phyloP scores from a whole-genome alignment of 2,329 filamentous ascomycete genomes.

The Rhytidhysteron rufulum region DNA sequence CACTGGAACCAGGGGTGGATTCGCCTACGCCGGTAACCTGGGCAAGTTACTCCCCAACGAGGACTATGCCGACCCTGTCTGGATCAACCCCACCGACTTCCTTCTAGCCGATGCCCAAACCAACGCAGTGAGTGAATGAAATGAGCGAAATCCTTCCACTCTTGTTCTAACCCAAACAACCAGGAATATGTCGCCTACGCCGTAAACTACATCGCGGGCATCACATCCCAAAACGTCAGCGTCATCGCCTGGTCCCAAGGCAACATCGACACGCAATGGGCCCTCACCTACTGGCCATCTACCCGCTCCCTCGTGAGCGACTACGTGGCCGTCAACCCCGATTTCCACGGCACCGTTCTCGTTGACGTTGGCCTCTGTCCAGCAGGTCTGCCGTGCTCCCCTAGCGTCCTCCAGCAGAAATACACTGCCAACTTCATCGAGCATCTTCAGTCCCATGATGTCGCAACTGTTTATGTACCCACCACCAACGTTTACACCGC shows the following conservation, averaged over 20 bases:
- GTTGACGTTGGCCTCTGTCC: slow-evolving; percentile 27
- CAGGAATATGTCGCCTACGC: slow-evolving; percentile 56
- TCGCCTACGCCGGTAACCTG: slow-evolving; percentile 46
- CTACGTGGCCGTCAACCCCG: too few relatives aligned
- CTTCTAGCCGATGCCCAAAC: slow-evolving; percentile 48
- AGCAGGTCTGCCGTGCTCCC: slow-evolving; percentile 25
- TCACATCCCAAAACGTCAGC: slow-evolving; percentile 35
- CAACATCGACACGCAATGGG: slow-evolving; percentile 54
- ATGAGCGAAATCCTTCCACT: neutral
- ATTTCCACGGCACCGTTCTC: slow-evolving; percentile 49
- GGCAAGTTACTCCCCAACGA: slow-evolving; percentile 45
- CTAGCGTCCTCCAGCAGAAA: slow-evolving; percentile 47
- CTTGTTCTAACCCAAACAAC: too few relatives aligned
- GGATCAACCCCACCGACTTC: slow-evolving; percentile 52
- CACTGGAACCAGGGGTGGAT: slow-evolving; percentile 48
- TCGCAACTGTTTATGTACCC: slow-evolving; percentile 52
- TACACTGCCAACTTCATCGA: slow-evolving; percentile 43
- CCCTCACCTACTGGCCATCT: slow-evolving; percentile 55
- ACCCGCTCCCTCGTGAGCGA: too few relatives aligned
- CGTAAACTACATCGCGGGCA: slow-evolving; percentile 52
- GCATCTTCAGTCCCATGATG: slow-evolving; percentile 41
- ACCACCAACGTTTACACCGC: slow-evolving; percentile 53
- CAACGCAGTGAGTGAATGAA: slow-evolving; percentile 31
- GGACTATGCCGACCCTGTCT: slow-evolving; percentile 49
- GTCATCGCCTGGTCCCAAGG: slow-evolving; percentile 59